Conservation (phyloP, 2,329 filamentous ascomycete genomes). For the Paracoccidioides lutzii region DNA sequence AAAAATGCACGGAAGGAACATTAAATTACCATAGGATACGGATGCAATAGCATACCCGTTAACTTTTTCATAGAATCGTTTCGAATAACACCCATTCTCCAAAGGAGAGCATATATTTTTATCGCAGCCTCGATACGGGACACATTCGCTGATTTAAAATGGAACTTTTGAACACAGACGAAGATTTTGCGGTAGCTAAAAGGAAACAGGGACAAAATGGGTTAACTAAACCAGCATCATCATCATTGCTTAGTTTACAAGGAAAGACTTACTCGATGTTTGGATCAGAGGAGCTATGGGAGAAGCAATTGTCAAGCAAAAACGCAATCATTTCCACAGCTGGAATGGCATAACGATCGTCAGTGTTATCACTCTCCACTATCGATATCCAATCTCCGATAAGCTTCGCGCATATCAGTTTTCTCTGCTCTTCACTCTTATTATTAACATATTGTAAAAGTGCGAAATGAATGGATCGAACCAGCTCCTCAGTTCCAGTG, state of each 20-base stretch:
- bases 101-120: conserved; percentile 63
- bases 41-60: conserved; percentile 61
- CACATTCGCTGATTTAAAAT: conserved; percentile 72
- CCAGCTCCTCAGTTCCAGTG: conserved; percentile 32
- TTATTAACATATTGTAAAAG: conserved; percentile 26
- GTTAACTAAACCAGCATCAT: background rate
- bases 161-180: conserved; percentile 58
- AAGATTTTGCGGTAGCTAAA: conserved; percentile 49
- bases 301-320: conserved; percentile 51
- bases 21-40: conserved; percentile 56
- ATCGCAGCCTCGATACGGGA: conserved; percentile 69
- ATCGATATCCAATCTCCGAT: conserved; percentile 43
- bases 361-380: conserved; percentile 38
- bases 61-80: conserved; percentile 55
- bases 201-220: background rate
- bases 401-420: conserved; percentile 32
- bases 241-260: background rate
- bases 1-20: no score
- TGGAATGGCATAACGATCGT: conserved; percentile 62
- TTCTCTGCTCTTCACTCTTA: conserved; percentile 17
- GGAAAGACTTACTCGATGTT: conserved; percentile 20
- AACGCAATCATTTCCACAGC: conserved; percentile 67
- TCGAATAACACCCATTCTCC: conserved; percentile 38
- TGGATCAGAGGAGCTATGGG: conserved; percentile 32
- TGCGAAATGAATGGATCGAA: conserved; percentile 31